A percentile compares a stretch with the other conserved stretches of the same genome.
Evolutionary conservation across 495 filamentous ascomycete species (phyloP).

Genomic region (Podospora pseudoanserina): DNA sequence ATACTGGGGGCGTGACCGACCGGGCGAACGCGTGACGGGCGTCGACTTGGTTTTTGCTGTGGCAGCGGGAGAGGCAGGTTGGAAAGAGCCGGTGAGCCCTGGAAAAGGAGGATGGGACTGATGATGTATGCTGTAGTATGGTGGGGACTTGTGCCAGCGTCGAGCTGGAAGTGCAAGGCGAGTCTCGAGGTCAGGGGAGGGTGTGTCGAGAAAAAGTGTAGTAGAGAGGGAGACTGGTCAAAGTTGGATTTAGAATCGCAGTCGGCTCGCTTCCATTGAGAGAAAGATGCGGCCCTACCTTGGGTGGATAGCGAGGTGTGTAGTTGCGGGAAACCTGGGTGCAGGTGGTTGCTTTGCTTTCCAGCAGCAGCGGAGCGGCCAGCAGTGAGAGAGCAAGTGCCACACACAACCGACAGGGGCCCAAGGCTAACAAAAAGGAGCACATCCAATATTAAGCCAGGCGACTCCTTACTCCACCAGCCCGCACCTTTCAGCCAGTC

Average conservation of each 20-base stretch:
- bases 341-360: neutral
- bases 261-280: constrained; percentile 20
- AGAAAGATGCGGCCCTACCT: constrained; percentile 15
- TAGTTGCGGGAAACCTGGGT: neutral
- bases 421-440: constrained; percentile 24
- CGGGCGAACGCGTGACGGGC: constrained; percentile 10
- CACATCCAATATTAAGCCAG: constrained; percentile 17
- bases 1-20: constrained; percentile 4
- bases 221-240: neutral
- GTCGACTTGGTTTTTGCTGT: constrained; percentile 7
- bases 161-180: constrained; percentile 15
- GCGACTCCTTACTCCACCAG: constrained; percentile 12
- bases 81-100: constrained; percentile 9
- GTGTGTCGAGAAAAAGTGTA: neutral
- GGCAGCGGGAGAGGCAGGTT: neutral
- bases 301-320: neutral
- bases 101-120: neutral
- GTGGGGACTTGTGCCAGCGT: constrained; percentile 15
- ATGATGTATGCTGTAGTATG: neutral
- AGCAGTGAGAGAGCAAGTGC: constrained; percentile 10
- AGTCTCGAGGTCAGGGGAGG: constrained; percentile 1
- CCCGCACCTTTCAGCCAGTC: constrained; percentile 4
- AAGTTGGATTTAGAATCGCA: constrained; percentile 10
- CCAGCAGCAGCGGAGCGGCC: neutral
- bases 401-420: constrained; percentile 13